Evolutionary conservation across 768 basidiomycete genomes (phyloP).

Genomic region (Tylopilus subfusipes): DNA sequence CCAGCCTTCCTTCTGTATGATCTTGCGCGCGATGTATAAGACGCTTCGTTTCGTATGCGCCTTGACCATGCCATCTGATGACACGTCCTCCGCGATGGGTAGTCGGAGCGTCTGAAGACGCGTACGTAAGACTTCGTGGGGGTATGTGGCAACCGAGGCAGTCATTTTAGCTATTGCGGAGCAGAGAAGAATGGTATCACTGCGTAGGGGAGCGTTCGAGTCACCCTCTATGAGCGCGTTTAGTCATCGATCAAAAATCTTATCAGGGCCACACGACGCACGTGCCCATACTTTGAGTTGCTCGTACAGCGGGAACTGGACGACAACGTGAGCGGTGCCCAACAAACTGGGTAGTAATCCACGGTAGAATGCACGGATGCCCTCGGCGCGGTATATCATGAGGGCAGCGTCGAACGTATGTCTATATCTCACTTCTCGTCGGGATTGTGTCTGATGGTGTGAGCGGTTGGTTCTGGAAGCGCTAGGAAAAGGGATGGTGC

Average conservation of each 20-base stretch:
- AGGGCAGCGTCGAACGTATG: slow-evolving; percentile 88
- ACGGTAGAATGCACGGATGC: slow-evolving; percentile 85
- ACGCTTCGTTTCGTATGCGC: slow-evolving; percentile 59
- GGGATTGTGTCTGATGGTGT: slow-evolving; percentile 74
- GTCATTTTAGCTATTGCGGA: slow-evolving; percentile 95
- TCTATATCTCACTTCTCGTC: slow-evolving; percentile 72
- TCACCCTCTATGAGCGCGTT: slow-evolving; percentile 24
- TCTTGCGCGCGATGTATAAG: slow-evolving; percentile 65
- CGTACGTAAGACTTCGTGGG: slow-evolving; percentile 99
- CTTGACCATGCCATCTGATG: slow-evolving; percentile 61
- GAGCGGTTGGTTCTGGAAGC: slow-evolving; percentile 5
- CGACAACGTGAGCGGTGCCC: slow-evolving; percentile 92
- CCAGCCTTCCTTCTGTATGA: slow-evolving; percentile 84
- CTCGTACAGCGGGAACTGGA: slow-evolving; percentile 97
- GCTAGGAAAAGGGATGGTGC: slow-evolving; percentile 11
- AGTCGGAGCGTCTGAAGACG: slow-evolving; percentile 83
- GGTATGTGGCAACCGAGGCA: slow-evolving; percentile 93
- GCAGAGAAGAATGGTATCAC: slow-evolving; percentile 73
- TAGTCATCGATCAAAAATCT: background rate
- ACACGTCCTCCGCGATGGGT: slow-evolving; percentile 55
- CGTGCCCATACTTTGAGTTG: slow-evolving; percentile 82
- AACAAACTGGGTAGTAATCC: slow-evolving; percentile 90
- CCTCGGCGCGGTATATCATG: slow-evolving; percentile 90
- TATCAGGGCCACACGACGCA: slow-evolving; percentile 43
- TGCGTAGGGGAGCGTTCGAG: slow-evolving; percentile 28